Evolutionary conservation across 2,329 filamentous ascomycete genomes (phyloP), one percentile per base, ranked within the genome.

Genomic region (Sclerotiophoma versabilis): DNA sequence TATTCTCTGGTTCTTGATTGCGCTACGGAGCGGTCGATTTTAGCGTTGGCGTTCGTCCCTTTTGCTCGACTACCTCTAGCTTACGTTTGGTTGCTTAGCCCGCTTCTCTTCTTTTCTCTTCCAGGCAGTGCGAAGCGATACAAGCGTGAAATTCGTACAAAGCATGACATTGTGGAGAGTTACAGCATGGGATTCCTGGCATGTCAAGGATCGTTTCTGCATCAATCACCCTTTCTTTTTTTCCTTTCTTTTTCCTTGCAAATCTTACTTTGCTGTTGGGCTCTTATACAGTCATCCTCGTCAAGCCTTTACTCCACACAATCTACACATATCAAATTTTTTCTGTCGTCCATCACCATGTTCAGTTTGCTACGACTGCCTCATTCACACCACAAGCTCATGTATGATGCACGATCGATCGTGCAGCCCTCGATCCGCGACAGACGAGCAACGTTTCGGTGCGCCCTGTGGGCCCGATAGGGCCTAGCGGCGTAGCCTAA

Each of bases 11-110:
- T 34, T 49, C 34, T 33, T 54, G 41, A 39, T 22, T 25, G 37
- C 42, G 42, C 53, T 47, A 41, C 33, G 15, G 15, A 43, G 33
- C 42, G 29, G 36, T 56, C 52, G 27, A 19, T 26, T 23, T 50
- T 56, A 56, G 53, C 53, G 53, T 50, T 56, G 53, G 47, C 42
- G 53, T 42, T 56, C 36, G 53, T 56, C 42, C 42, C n/a, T 34
- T 45, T 34, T 10, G 34, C 17, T 49, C 22, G 15, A 41, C 33
- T 33, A 34, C 42, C 11, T 8, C 32, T 54, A 54, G 51, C 41
- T 34, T 39, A 20, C 20, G 17, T 41, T 19, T 26, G 32, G 41
- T 42, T n/a, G 41, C 41, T 54, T 49, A 34, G 45, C 51, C 19
- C 26, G 29, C 49, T 23, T 32, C 26, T 27, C 34, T 23, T 33